phyloP scores from a whole-genome alignment of 805 yeast genomes.

The Yarrowia keelungensis region DNA sequence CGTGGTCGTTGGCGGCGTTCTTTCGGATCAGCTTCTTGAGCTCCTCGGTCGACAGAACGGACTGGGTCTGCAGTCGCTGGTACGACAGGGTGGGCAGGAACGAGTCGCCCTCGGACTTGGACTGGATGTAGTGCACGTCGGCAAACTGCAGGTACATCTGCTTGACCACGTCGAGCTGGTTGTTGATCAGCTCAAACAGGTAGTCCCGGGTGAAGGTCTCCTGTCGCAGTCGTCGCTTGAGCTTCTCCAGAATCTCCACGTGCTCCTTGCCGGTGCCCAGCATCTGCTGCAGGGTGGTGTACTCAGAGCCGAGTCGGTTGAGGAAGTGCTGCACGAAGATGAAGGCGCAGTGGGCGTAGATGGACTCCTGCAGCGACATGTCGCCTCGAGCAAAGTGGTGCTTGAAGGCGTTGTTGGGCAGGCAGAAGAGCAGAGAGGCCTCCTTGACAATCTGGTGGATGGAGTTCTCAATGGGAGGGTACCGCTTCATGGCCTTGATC shows the following conservation, averaged over 20 bases:
- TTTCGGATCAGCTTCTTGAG: slow-evolving; percentile 71
- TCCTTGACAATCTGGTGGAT: slow-evolving; percentile 91
- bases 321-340: slow-evolving; percentile 93
- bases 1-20: slow-evolving; percentile 78
- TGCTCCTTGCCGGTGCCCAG: slow-evolving; percentile 70
- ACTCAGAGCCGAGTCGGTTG: slow-evolving; percentile 92
- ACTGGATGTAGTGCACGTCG: slow-evolving; percentile 81
- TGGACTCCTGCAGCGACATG: slow-evolving; percentile 90
- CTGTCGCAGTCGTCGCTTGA: slow-evolving; percentile 87
- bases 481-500: slow-evolving; percentile 45
- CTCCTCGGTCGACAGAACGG: slow-evolving; percentile 76
- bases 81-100: slow-evolving; percentile 72
- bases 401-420: slow-evolving; percentile 86
- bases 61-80: slow-evolving; percentile 80
- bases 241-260: slow-evolving; percentile 75
- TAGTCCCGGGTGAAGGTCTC: slow-evolving; percentile 91
- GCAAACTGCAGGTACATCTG: slow-evolving; percentile 91
- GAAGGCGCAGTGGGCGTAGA: slow-evolving; percentile 92
- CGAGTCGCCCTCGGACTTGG: slow-evolving; percentile 50
- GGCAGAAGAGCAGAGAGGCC: slow-evolving; percentile 88
- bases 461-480: slow-evolving; percentile 69
- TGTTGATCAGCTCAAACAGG: slow-evolving; percentile 76
- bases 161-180: slow-evolving; percentile 73
- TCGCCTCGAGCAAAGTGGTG: slow-evolving; percentile 73
- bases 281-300: slow-evolving; percentile 68